These are phyloP conservation scores for Tubosaeta brunneosetosa DNA, from an alignment of 768 basidiomycete genomes.

Conservation along the genomic window DNA sequence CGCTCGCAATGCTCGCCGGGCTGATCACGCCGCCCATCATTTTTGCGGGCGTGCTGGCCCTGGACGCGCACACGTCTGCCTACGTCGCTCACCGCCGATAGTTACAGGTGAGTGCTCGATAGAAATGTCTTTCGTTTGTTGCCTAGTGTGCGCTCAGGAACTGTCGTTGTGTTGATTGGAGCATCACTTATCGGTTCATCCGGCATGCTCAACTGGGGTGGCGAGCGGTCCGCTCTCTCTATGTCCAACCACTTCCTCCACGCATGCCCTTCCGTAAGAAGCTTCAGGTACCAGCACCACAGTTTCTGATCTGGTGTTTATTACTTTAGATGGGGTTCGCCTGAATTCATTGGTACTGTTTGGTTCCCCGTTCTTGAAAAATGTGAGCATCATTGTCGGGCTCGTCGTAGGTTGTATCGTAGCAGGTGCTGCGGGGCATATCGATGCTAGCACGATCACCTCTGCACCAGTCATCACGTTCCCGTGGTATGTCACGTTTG, in stretches of 20 bases:
- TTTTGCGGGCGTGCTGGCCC: too few relatives aligned
- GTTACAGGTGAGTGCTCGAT: slow-evolving; percentile 52
- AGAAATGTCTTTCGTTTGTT: neutral
- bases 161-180: slow-evolving; percentile 77
- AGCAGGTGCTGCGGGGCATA: slow-evolving; percentile 74
- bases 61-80: too few relatives aligned
- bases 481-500: slow-evolving; percentile 46
- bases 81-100: slow-evolving; percentile 68
- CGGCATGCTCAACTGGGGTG: slow-evolving; percentile 75
- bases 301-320: neutral
- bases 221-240: slow-evolving; percentile 59
- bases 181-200: slow-evolving; percentile 70
- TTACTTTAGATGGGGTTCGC: slow-evolving; percentile 64
- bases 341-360: slow-evolving; percentile 84
- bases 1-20: too few relatives aligned
- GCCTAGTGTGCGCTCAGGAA: slow-evolving; percentile 38
- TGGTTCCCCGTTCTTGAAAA: slow-evolving; percentile 82
- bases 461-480: slow-evolving; percentile 77
- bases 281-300: neutral
- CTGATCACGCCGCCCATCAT: too few relatives aligned
- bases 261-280: slow-evolving; percentile 58
- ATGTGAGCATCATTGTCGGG: slow-evolving; percentile 72
- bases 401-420: slow-evolving; percentile 77
- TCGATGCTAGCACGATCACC: slow-evolving; percentile 59
- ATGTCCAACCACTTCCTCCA: slow-evolving; percentile 69